Evolutionary conservation across 768 basidiomycete species (phyloP).

Genomic region (Suillus ampliporus): DNA sequence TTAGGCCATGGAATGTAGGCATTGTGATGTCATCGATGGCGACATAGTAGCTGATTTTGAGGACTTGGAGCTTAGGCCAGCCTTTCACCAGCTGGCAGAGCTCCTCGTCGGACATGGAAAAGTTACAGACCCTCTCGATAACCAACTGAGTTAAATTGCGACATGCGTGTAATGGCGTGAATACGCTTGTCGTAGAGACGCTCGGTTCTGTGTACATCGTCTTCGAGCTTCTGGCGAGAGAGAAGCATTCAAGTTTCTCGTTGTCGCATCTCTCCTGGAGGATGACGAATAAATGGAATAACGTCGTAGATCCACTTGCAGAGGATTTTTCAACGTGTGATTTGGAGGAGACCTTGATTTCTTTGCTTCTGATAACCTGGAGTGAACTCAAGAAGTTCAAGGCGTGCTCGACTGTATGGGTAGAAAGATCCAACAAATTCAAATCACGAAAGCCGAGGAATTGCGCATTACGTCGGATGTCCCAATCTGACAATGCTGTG

Average conservation of each 20-base stretch:
- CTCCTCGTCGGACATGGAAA: slow-evolving; percentile 22
- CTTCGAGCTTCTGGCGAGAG: neutral
- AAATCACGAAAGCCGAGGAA: neutral
- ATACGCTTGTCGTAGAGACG: too few species aligned
- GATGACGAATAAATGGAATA: neutral
- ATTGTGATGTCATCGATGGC: slow-evolving; percentile 18
- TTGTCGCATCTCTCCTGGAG: neutral
- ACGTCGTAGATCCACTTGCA: neutral
- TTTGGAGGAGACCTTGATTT: neutral
- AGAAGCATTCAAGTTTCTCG: neutral
- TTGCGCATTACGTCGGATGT: too few species aligned
- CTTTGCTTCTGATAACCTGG: neutral
- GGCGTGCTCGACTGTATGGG: neutral
- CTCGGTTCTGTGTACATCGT: neutral
- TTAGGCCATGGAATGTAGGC: slow-evolving; percentile 23
- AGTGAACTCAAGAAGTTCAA: neutral
- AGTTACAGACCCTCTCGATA: slow-evolving; percentile 18
- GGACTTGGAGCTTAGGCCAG: slow-evolving; percentile 29
- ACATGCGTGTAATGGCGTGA: neutral
- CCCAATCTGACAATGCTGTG: neutral
- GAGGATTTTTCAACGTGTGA: too few species aligned
- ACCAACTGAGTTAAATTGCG: neutral
- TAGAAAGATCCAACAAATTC: neutral
- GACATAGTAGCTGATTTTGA: slow-evolving; percentile 22
- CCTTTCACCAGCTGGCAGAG: slow-evolving; percentile 21